phyloP scores from a whole-genome alignment of 495 filamentous ascomycete species.

The Neurospora sp. region DNA sequence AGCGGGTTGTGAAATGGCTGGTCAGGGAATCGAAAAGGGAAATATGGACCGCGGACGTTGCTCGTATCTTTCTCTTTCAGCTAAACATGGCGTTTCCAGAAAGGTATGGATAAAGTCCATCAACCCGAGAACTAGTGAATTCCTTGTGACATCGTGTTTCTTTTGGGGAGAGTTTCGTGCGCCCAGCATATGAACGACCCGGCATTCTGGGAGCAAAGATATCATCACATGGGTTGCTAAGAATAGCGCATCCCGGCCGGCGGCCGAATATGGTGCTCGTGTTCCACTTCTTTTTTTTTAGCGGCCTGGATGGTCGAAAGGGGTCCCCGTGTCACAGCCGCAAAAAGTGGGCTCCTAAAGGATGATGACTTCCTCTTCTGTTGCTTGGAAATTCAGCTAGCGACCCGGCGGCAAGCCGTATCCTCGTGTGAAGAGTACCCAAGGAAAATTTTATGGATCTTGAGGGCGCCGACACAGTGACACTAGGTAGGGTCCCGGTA shows the following conservation, averaged over 20 bases:
- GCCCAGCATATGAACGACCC: background rate
- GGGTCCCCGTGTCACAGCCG: constrained; percentile 8
- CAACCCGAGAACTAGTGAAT: background rate
- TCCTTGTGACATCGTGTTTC: background rate
- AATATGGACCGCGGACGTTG: background rate
- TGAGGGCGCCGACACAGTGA: background rate
- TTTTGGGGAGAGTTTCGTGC: background rate
- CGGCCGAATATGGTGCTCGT: background rate
- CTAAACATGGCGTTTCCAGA: background rate
- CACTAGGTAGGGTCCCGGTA: background rate
- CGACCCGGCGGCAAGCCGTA: background rate
- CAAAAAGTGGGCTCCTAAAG: constrained; percentile 8
- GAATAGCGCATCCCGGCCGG: background rate
- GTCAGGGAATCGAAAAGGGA: background rate
- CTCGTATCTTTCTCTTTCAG: background rate
- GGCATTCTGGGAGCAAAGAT: background rate
- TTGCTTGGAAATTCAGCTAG: background rate
- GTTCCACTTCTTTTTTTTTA: background rate
- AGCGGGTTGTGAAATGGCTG: background rate
- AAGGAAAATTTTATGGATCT: background rate
- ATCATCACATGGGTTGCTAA: background rate
- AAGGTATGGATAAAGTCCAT: background rate
- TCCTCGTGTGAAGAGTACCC: background rate
- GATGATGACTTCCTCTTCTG: background rate
- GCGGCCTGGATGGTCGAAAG: background rate